Base-by-base conservation (phyloP, 805 yeast genomes). In the Candida cerambycidarum region DNA sequence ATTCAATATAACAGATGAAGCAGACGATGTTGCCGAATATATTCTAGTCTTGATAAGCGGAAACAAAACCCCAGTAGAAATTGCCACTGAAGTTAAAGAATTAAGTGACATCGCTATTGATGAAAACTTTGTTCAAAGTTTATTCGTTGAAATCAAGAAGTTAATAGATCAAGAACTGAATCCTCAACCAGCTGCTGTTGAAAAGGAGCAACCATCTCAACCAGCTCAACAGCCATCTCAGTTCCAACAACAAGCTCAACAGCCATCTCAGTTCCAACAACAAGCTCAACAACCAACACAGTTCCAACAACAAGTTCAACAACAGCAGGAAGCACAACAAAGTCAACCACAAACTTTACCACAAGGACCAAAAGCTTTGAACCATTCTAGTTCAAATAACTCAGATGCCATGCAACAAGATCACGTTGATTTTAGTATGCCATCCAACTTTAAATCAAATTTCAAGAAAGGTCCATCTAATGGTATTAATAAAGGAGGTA, bases 31-130 rank as follows among this genome's bases (percentile, higher is more conserved):
- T 32, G 86, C 93, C 11, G 93, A 85, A 60, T 85, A 78, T 55
- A 79, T 85, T 43, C 74, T 81, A n/a, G 75, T 84, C 33, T 67
- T 85, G 59, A 82, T 85, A 47, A 81, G 83, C 11, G 83, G 83
- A 51, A 81, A 83, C 52, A 80, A 83, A 54, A 65, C 79, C 5
- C 76, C 83, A 10, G 72, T 69, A 13, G 85, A 81, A 41, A 82
- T 85, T 27, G 73, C 76, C 14, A 64, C 63, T 14, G 93, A 85
- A 55, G 71, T 86, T 23, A 67, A 77, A 27, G 75, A 78, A 33
- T 65, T 85, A 39, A 80, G 83, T 47, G 84, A 83, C 41, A 75
- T 77, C 3, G 78, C 78, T 5, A 78, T 83, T n/a, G 74, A 80
- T 45, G 73, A 68, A 36, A 69, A 62, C 9, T 83, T 85, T 44